Base-by-base conservation (phyloP, 805 yeast genomes). In the Zygoascus tannicola region DNA sequence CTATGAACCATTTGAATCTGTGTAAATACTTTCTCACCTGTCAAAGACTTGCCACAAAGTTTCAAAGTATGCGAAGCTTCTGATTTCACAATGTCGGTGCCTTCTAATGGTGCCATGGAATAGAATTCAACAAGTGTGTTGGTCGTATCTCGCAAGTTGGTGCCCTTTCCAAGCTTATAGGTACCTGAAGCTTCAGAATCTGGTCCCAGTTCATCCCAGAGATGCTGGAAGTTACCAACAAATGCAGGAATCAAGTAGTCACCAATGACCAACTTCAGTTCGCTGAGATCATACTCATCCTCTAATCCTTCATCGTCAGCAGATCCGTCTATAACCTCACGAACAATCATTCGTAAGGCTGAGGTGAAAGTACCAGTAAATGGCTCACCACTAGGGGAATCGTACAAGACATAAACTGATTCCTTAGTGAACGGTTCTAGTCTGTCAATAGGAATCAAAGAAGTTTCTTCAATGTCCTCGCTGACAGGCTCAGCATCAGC, bases 201-300 rank as follows among this genome's bases (percentile, higher is more conserved):
- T 4, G 22, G 14, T 48, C 68, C 60, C 50, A 88, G 70, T 63
- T 78, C 85, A 55, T 85, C 95, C 70, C 81, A 86, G 32, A 75
- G 67, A 35, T 74, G 69, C 4, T 81, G 75, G 60, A 87, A 87
- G 64, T 80, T 76, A 35, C 92, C 85, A 50, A 81, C 75, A 60
- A 76, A 85, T 20, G 86, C 70, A 42, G 95, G 94, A 44, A 69
- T 65, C 46, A 86, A 71, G 64, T 79, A 90, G 61, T 87, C 97
- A 32, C 95, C 95, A 7, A 92, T 78, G 5, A 66, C 65, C 44
- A 90, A 60, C 46, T 75, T 78, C 56, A 87, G 69, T 46, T 81
- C 82, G 63, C 86, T 97, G 52, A 92, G 76, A 60, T 81, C 92
- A 65, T 90, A 92, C 64, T 88, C 95, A 63, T 92, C 97, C 52